Conservation (phyloP, 1,284 basidiomycete species). For the Neolentinus lepideus region DNA sequence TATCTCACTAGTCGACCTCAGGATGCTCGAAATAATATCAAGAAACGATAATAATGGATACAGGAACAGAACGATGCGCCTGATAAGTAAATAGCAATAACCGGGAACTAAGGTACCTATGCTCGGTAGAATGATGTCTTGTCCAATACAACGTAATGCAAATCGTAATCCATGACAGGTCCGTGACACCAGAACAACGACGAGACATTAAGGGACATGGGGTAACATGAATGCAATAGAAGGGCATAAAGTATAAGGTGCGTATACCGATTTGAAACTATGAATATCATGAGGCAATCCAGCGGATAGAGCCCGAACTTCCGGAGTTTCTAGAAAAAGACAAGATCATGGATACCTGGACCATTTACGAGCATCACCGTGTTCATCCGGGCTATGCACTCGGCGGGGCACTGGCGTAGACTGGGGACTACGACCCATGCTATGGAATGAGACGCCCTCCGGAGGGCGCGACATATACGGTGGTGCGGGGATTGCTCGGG, state of each 20-base stretch:
- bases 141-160: not conserved
- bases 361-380: constrained; percentile 40
- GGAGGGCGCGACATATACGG: constrained; percentile 32
- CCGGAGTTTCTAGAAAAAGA: too few species aligned
- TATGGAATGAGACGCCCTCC: constrained; percentile 25
- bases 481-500: constrained; percentile 18
- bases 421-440: constrained; percentile 25
- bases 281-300: not conserved
- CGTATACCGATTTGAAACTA: not conserved
- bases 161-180: not conserved
- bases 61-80: not conserved
- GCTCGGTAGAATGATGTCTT: not conserved
- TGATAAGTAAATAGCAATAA: not conserved
- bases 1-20: not conserved
- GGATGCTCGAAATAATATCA: not conserved
- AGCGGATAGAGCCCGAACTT: too few species aligned
- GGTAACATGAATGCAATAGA: not conserved
- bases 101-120: not conserved
- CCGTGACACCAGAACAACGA: not conserved
- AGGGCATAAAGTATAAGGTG: not conserved
- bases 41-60: not conserved
- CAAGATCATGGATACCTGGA: constrained; percentile 5
- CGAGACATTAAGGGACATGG: not conserved
- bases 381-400: constrained; percentile 25
- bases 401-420: constrained; percentile 12